Evolutionary conservation across 306 rosid species (phyloP), one percentile per base, ranked within the genome.

Genomic region (Macrotyloma uniflorum): DNA sequence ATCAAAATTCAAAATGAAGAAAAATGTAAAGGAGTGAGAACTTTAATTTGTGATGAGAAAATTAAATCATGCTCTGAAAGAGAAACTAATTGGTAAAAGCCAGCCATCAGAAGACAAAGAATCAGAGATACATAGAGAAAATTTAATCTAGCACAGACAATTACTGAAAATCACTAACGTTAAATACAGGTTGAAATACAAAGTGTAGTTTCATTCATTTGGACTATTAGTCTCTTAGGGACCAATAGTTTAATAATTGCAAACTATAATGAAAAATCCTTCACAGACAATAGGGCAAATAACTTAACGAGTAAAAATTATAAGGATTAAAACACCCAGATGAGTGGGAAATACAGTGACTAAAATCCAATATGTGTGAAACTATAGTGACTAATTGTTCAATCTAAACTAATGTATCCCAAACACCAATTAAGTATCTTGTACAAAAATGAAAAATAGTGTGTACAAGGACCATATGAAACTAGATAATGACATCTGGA

Each of bases 11-110:
- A 2, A 35, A 15, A 66, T 74, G 55, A 23, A 22, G 45, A 70
- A 15, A 69, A 51, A 35, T 43, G 46, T 35, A 51, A 72, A 68
- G 45, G 75, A 57, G 45, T 5, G 49, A 69, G 9, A 35, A 75
- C 24, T 70, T 66, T 67, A 74, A 67, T 40, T 38, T 49, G 46
- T 11, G 24, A 28, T 7, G 49, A 54, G 35, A 51, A 55, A 43
- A 8, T 38, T 10, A 8, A 9, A 38, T 23, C 30, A 79, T 22
- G 47, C 22, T 14, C 33, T 57, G 22, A 42, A 20, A 10, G 18
- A 40, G 38, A 77, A n/a, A 83, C 15, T 61, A 47, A 11, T 42
- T 40, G 28, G 67, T 42, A 73, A 16, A 73, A 18, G 4, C 43
- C 22, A 13, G 13, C 14, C 12, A 65, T 14, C 59, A 4, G 4